These are phyloP conservation scores for Eutrema japonicum DNA, from an alignment of 345 rosid species.

Conservation along the genomic window DNA sequence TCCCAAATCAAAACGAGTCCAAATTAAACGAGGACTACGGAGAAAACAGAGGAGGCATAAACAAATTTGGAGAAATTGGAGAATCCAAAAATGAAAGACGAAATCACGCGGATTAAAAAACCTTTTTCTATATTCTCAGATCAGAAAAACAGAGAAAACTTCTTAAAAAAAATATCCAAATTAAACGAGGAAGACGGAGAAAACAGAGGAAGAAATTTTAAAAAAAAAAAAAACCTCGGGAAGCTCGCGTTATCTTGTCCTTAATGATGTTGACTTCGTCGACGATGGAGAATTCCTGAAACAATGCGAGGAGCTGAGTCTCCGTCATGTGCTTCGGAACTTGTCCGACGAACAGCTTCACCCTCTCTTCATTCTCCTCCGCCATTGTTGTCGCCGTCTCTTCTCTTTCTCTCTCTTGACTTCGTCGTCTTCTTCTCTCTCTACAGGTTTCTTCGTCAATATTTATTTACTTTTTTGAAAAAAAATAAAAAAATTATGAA, in stretches of 20 bases:
- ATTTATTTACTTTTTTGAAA: conserved; percentile 8
- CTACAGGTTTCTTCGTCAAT: conserved; percentile 23
- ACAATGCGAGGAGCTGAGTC: conserved; percentile 81
- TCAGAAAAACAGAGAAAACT: conserved; percentile 20
- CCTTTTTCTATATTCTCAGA: background rate
- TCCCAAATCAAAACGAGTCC: background rate
- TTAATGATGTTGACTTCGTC: conserved; percentile 98
- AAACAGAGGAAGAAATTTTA: conserved; percentile 18
- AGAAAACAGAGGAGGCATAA: background rate
- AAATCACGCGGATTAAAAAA: conserved; percentile 1
- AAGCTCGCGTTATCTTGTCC: conserved; percentile 82
- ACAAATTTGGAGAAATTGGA: conserved; percentile 13
- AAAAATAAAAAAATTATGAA: background rate
- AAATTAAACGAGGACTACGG: background rate
- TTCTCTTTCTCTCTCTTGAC: conserved; percentile 38
- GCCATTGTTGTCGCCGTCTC: conserved; percentile 56
- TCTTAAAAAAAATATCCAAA: background rate
- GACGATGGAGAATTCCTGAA: conserved; percentile 75
- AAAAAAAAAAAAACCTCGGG: conserved; percentile 62
- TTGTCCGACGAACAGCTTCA: conserved; percentile 97
- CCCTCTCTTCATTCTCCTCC: conserved; percentile 80
- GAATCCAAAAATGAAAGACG: background rate
- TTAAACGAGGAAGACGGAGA: conserved; percentile 20
- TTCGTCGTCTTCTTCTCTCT: conserved; percentile 3
- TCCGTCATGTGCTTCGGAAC: conserved; percentile 95